Evolutionary conservation across 352 stramenopile genomes (phyloP), one percentile per base, ranked within the genome.

Genomic region (Pythium phragmitis): DNA sequence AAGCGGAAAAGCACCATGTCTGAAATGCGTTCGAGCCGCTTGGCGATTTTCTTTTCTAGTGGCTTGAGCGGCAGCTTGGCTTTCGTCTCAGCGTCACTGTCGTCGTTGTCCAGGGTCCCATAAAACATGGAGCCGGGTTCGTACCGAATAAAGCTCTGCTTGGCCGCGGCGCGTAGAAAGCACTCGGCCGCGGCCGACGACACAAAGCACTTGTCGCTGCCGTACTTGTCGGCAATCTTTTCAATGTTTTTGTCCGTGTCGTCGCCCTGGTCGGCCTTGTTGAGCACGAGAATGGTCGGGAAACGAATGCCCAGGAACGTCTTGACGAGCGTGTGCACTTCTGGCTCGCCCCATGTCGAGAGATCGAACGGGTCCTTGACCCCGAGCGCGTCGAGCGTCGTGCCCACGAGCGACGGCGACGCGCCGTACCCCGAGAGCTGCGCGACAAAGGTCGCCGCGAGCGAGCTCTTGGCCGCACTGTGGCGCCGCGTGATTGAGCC

Each of bases 1-100:
- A 91, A 94, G n/a, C 88, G 84, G 61, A 96, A 96, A 19, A 96
- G 71, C 57, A 96, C 88, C 85, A 96, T 95, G 61, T 96, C 88
- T 0, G 85, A 91, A 58, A 96, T 94, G 56, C 88, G 85, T 49
- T 95, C 86, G 13, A 96, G 69, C 8, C 88, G 84, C 66, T 84
- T 89, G 39, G 67, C 50, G 43, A 96, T 89, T 58, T 94, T 96
- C 43, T 86, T 87, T 30, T 94, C 79, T 8, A 88, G 69, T 6
- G 79, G 75, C 58, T 91, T 87, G 37, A 96, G 71, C 16, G 75
- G 72, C 6, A 69, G 67, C 26, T 39, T 1, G 54, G 50, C 45
- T 72, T 75, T 17, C 42, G 41, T 28, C 7, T 34, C 2, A 1
- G 34, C 34, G 13, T 81, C 71, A 26, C 79, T 80, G 52, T 93